A percentile compares a stretch with the other conserved stretches of the same genome.
Conservation (phyloP, 108 stramenopile species). For the Skeletonema menzelii region DNA sequence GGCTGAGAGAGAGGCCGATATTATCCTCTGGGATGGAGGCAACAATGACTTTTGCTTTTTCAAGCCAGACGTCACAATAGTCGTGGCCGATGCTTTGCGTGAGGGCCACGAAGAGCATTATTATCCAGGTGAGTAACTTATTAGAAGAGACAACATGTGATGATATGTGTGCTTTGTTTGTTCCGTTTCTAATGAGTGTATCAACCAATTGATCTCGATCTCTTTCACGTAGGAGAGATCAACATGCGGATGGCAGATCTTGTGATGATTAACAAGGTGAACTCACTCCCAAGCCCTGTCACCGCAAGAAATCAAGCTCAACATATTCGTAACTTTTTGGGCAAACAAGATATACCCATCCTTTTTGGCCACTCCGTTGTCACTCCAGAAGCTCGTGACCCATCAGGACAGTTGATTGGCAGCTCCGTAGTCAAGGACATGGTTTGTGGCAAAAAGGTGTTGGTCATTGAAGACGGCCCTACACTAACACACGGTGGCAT, state of each 20-base stretch:
- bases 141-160: too few relatives aligned
- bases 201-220: too few relatives aligned
- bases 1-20: conserved; percentile 51
- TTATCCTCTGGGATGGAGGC: conserved; percentile 61
- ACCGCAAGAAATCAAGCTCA: conserved; percentile 38
- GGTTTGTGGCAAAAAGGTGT: conserved; percentile 52
- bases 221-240: too few relatives aligned
- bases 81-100: conserved; percentile 51
- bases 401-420: conserved; percentile 9
- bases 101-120: conserved; percentile 46
- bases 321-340: conserved; percentile 20
- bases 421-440: conserved; percentile 18
- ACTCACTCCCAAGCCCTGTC: conserved; percentile 24
- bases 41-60: conserved; percentile 56
- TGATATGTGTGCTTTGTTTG: too few relatives aligned
- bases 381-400: conserved; percentile 32
- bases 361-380: conserved; percentile 46
- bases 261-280: conserved; percentile 51
- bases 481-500: conserved; percentile 61
- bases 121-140: too few relatives aligned
- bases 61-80: conserved; percentile 45
- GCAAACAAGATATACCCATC: conserved; percentile 29
- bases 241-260: conserved; percentile 48
- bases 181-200: too few relatives aligned
- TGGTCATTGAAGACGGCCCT: conserved; percentile 59